A percentile compares a stretch with the other conserved stretches of the same genome.
These are phyloP conservation scores for Metschnikowia koreensis DNA, from an alignment of 805 yeast genomes.

Conservation along the genomic window DNA sequence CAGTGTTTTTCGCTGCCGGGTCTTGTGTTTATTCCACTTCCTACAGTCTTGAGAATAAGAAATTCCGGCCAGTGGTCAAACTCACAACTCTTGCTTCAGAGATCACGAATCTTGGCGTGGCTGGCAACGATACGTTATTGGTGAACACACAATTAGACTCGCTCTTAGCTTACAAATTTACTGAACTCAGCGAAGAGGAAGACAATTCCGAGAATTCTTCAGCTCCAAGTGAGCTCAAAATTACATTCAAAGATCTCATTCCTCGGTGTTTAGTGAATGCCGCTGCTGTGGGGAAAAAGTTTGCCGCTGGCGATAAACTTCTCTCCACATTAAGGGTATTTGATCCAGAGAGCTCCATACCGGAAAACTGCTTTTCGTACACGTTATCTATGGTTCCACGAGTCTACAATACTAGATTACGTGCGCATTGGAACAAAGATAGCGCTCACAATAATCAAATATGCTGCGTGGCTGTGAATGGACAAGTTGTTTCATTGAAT, in stretches of 20 bases:
- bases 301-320: constrained; percentile 35
- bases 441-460: constrained; percentile 12
- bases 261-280: constrained; percentile 36
- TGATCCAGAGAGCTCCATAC: constrained; percentile 10
- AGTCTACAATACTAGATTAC: constrained; percentile 25
- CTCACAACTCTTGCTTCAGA: constrained; percentile 31
- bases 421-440: constrained; percentile 21
- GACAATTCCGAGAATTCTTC: background rate
- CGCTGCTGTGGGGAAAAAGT: constrained; percentile 20
- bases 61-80: constrained; percentile 27
- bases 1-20: constrained; percentile 35
- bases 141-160: constrained; percentile 39
- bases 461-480: constrained; percentile 36
- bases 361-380: constrained; percentile 11
- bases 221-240: constrained; percentile 3
- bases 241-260: constrained; percentile 30
- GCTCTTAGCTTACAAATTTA: constrained; percentile 26
- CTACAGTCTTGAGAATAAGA: constrained; percentile 32
- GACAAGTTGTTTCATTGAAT: constrained; percentile 27
- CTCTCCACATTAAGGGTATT: constrained; percentile 32
- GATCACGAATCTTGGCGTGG: constrained; percentile 25
- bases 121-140: constrained; percentile 18
- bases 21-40: constrained; percentile 29
- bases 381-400: constrained; percentile 33
- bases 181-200: background rate